A percentile compares a stretch with the other conserved stretches of the same genome.
These are phyloP conservation scores for Centella asiatica DNA, from an alignment of 129 eudicot species.

Conservation along the genomic window DNA sequence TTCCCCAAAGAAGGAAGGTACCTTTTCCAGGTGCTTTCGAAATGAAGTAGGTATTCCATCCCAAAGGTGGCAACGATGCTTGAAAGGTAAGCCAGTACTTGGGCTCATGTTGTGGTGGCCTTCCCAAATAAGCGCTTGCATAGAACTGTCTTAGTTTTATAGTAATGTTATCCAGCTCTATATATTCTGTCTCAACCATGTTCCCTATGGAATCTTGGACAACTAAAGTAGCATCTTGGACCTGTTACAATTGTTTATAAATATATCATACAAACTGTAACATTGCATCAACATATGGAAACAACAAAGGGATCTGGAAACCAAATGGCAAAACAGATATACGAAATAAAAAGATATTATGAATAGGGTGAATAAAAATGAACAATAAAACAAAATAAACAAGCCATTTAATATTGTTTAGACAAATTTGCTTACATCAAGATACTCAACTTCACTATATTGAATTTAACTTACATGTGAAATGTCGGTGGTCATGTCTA, in stretches of 20 bases:
- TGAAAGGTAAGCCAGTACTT: constrained; percentile 71
- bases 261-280: not conserved
- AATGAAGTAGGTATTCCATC: constrained; percentile 83
- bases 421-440: no score
- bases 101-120: constrained; percentile 45
- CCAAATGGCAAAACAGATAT: no score
- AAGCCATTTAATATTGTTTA: no score
- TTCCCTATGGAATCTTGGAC: constrained; percentile 68
- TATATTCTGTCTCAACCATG: constrained; percentile 47
- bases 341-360: no score
- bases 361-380: no score
- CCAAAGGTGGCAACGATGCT: constrained; percentile 75
- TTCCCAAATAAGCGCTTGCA: constrained; percentile 70
- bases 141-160: constrained; percentile 58
- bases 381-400: no score
- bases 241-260: constrained; percentile 31
- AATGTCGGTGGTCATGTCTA: no score
- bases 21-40: constrained; percentile 54
- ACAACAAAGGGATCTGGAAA: not conserved
- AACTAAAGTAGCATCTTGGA: constrained; percentile 45
- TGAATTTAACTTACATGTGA: no score
- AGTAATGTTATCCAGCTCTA: constrained; percentile 59
- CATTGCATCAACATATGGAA: not conserved
- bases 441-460: no score
- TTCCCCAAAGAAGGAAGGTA: constrained; percentile 1